A percentile compares a stretch with the other conserved stretches of the same genome.
Conservation (phyloP, 495 filamentous ascomycete species). For the Aspergillus leporis region DNA sequence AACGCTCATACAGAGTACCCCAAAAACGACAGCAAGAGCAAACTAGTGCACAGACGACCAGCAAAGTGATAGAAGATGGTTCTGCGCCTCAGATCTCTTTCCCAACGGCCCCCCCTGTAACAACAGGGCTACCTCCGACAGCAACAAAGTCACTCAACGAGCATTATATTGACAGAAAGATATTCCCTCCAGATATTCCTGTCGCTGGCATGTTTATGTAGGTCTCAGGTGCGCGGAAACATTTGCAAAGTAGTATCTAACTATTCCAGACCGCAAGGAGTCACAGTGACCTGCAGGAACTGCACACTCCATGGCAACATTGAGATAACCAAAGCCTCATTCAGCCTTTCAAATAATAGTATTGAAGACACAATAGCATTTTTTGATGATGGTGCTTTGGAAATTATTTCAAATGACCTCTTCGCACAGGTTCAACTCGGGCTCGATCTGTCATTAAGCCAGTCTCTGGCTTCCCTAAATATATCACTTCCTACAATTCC, state of each 20-base stretch:
- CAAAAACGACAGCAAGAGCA: slow-evolving; percentile 4
- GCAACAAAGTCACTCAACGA: slow-evolving; percentile 1
- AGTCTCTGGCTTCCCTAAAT: slow-evolving; percentile 10
- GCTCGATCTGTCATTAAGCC: slow-evolving; percentile 15
- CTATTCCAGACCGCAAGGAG: background rate
- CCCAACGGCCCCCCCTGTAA: background rate
- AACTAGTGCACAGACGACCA: background rate
- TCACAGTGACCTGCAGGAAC: slow-evolving; percentile 31
- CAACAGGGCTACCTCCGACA: background rate
- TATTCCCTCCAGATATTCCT: slow-evolving; percentile 2
- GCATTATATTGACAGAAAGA: background rate
- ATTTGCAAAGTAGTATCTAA: background rate
- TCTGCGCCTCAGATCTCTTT: background rate
- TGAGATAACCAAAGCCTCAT: slow-evolving; percentile 25
- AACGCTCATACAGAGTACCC: background rate
- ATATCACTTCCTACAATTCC: slow-evolving; percentile 25
- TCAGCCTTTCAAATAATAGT: slow-evolving; percentile 15
- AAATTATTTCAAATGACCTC: slow-evolving; percentile 23
- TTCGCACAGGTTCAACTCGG: slow-evolving; percentile 32
- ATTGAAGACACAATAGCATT: slow-evolving; percentile 19
- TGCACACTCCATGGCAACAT: slow-evolving; percentile 28
- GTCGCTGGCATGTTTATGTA: slow-evolving; percentile 1
- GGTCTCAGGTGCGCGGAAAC: background rate
- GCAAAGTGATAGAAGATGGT: background rate
- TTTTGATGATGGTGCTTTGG: slow-evolving; percentile 26